Conservation (phyloP, 1,284 basidiomycete genomes). For the Xerocomus cyaneibrunnescens region DNA sequence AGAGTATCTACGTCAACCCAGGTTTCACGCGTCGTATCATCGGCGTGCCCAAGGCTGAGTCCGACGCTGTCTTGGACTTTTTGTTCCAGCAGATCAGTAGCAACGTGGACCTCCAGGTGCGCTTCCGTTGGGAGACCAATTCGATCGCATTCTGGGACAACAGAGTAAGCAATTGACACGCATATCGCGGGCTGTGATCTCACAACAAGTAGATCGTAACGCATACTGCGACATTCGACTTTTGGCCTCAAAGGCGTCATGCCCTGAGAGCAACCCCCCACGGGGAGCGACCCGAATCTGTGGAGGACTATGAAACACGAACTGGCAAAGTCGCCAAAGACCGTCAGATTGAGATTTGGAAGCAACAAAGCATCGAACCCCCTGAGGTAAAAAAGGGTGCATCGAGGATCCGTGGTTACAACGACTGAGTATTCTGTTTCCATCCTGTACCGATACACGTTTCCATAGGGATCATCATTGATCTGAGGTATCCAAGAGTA, state of each 20-base stretch:
- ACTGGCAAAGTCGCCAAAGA: slow-evolving; percentile 67
- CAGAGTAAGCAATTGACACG: slow-evolving; percentile 41
- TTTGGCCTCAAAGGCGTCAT: slow-evolving; percentile 73
- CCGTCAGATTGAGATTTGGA: slow-evolving; percentile 64
- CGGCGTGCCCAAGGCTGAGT: slow-evolving; percentile 77
- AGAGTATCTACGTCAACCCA: slow-evolving; percentile 73
- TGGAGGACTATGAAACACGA: slow-evolving; percentile 68
- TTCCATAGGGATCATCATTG: not conserved
- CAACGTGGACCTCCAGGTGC: slow-evolving; percentile 70
- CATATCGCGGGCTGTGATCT: not conserved
- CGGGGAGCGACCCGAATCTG: slow-evolving; percentile 72
- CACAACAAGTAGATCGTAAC: slow-evolving; percentile 52
- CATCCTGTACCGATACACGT: slow-evolving; percentile 11
- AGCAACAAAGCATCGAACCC: slow-evolving; percentile 53
- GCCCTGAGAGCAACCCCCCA: slow-evolving; percentile 81
- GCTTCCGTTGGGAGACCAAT: slow-evolving; percentile 69
- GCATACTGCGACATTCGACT: slow-evolving; percentile 77
- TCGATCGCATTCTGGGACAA: slow-evolving; percentile 76
- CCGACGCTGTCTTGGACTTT: slow-evolving; percentile 67
- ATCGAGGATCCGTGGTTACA: slow-evolving; percentile 54
- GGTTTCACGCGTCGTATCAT: slow-evolving; percentile 72
- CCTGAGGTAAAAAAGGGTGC: slow-evolving; percentile 32
- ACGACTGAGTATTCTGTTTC: slow-evolving; percentile 40
- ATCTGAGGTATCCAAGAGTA: slow-evolving; percentile 4
- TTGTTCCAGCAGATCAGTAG: slow-evolving; percentile 69